phyloP scores from a whole-genome alignment of 768 basidiomycete species.

The Russula compacta region DNA sequence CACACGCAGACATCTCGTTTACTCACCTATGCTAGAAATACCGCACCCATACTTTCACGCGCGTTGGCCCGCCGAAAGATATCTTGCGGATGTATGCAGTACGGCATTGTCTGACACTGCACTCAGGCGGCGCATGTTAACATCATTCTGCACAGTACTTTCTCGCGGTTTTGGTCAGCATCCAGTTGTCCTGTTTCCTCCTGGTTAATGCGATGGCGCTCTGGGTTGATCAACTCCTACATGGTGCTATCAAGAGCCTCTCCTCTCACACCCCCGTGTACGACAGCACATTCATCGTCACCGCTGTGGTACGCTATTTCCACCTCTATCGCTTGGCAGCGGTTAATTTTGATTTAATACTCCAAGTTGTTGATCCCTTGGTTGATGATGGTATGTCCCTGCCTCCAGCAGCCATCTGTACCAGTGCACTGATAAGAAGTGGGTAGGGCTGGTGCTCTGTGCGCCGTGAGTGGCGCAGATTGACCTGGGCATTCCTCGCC shows the following conservation, averaged over 20 bases:
- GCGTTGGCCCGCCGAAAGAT: conserved; percentile 43
- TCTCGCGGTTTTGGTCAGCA: conserved; percentile 42
- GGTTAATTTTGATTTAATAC: neutral
- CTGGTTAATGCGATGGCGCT: conserved; percentile 42
- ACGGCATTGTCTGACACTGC: conserved; percentile 15
- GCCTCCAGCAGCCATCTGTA: neutral
- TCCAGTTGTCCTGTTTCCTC: conserved; percentile 47
- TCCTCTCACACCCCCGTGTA: conserved; percentile 36
- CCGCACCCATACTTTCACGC: conserved; percentile 39
- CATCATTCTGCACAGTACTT: conserved; percentile 33
- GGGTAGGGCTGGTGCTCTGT: conserved; percentile 47
- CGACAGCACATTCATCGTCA: conserved; percentile 36
- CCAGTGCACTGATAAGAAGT: neutral
- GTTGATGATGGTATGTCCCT: conserved; percentile 37
- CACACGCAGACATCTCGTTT: neutral
- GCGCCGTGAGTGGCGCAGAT: conserved; percentile 34
- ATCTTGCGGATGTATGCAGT: conserved; percentile 46
- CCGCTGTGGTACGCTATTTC: conserved; percentile 33
- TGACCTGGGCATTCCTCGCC: conserved; percentile 37
- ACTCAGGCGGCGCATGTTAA: neutral
- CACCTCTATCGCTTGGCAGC: neutral
- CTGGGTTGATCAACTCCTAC: conserved; percentile 47
- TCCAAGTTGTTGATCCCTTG: conserved; percentile 41
- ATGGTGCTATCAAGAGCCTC: conserved; percentile 36
- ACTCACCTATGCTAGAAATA: conserved; percentile 30